Percentiles rank a stretch among this genome's conserved stretches.
Conservation (phyloP, 192 early-diverging fungal genomes). For the Allomyces arbusculus region DNA sequence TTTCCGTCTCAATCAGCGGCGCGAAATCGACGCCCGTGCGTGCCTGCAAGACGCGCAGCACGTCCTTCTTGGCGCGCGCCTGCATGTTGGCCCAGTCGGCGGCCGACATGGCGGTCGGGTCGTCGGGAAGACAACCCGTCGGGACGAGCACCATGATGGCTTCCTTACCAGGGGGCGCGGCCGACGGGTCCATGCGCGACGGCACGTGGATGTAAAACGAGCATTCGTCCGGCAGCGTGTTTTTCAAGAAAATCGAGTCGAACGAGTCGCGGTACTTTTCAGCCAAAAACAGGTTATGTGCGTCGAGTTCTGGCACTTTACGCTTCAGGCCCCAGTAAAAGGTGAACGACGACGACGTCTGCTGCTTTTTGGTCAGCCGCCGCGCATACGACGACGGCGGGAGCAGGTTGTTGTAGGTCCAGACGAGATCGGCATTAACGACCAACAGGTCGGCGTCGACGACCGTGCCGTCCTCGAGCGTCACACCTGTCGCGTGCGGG, state of each 20-base stretch:
- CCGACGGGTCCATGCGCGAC: conserved; percentile 22
- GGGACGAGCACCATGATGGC: conserved; percentile 28
- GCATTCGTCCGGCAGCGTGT: conserved; percentile 18
- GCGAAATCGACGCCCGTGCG: conserved; percentile 18
- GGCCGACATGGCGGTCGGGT: conserved; percentile 2
- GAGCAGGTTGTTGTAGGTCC: conserved; percentile 23
- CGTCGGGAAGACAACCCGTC: conserved; percentile 18
- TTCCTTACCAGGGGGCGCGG: conserved; percentile 23
- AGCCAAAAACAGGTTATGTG: conserved; percentile 34
- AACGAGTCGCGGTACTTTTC: conserved; percentile 25
- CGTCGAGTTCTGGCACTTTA: conserved; percentile 21
- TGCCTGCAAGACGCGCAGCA: conserved; percentile 15
- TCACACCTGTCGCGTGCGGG: conserved; percentile 21
- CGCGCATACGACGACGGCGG: conserved; percentile 17
- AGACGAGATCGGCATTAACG: conserved; percentile 31
- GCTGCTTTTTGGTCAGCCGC: conserved; percentile 14
- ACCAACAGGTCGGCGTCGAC: conserved; percentile 29
- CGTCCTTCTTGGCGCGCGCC: conserved; percentile 14
- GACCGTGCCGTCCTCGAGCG: conserved; percentile 15
- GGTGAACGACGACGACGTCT: conserved; percentile 28
- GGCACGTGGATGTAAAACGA: conserved; percentile 37
- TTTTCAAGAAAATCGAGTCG: conserved; percentile 26
- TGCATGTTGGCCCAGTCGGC: conserved; percentile 6
- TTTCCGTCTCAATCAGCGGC: conserved; percentile 20
- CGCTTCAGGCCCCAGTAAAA: conserved; percentile 29